A percentile compares a stretch with the other conserved stretches of the same genome.
These are phyloP conservation scores for Astragalus membranaceus DNA, from an alignment of 306 rosid genomes.

Conservation along the genomic window DNA sequence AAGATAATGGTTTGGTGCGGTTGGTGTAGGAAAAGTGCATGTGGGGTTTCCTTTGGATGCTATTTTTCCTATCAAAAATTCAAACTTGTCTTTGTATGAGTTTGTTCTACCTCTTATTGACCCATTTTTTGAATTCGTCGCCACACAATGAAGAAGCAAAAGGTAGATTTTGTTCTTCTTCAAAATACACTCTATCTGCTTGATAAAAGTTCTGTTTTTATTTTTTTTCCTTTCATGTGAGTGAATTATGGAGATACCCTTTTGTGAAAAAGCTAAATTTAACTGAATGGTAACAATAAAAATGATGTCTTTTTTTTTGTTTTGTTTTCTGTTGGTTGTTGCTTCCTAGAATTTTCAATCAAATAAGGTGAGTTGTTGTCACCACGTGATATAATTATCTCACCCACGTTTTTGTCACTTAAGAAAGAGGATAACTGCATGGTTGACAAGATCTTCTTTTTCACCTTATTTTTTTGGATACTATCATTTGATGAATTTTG, in stretches of 20 bases:
- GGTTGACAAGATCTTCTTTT: constrained; percentile 19
- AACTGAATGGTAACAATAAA: neutral
- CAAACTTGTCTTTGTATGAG: neutral
- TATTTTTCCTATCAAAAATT: constrained; percentile 35
- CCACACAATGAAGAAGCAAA: constrained; percentile 63
- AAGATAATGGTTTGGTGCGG: constrained; percentile 35
- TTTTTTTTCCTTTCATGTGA: neutral
- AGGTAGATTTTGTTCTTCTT: constrained; percentile 40
- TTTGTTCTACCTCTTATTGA: constrained; percentile 27
- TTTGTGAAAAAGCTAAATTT: neutral
- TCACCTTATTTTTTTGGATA: constrained; percentile 7
- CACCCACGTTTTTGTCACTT: constrained; percentile 15
- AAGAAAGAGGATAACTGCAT: constrained; percentile 25
- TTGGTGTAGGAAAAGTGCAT: constrained; percentile 48
- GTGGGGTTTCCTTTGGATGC: constrained; percentile 63
- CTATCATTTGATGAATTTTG: constrained; percentile 24
- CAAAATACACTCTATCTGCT: neutral
- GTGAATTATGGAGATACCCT: constrained; percentile 19
- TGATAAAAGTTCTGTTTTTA: neutral
- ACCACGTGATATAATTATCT: constrained; percentile 10
- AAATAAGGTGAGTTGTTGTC: constrained; percentile 1
- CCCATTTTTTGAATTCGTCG: neutral
- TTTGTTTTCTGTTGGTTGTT: constrained; percentile 10
- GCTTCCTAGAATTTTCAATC: neutral
- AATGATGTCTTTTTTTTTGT: constrained; percentile 11